Percentiles rank a stretch among this genome's conserved stretches.
phyloP scores from a whole-genome alignment of 306 rosid species.

The Dalbergia oliveri region DNA sequence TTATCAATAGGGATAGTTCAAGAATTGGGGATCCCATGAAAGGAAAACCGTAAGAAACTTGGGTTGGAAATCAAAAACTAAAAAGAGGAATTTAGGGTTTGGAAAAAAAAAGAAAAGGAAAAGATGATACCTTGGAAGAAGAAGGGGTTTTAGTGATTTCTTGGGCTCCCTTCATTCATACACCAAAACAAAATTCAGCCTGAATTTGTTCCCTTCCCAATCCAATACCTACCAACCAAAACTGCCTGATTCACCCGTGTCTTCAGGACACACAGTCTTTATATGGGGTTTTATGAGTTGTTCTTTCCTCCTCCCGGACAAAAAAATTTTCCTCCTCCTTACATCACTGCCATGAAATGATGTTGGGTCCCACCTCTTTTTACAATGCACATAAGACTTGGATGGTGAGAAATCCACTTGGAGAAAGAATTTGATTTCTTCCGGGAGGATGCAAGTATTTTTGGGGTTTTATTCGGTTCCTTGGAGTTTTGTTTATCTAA shows the following conservation, averaged over 20 bases:
- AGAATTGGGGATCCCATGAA: background rate
- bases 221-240: background rate
- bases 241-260: background rate
- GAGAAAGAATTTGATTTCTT: too few relatives aligned
- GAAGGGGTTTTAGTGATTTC: constrained; percentile 42
- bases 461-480: too few relatives aligned
- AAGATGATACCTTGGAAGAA: constrained; percentile 28
- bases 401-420: too few relatives aligned
- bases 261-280: background rate
- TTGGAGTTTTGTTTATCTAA: too few relatives aligned
- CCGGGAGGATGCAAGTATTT: too few relatives aligned
- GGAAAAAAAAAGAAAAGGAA: background rate
- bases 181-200: background rate
- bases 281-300: too few relatives aligned
- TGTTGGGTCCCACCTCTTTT: too few relatives aligned
- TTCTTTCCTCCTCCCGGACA: too few relatives aligned
- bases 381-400: too few relatives aligned
- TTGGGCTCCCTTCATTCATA: constrained; percentile 29
- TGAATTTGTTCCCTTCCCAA: background rate
- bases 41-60: constrained; percentile 35
- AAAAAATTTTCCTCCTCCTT: too few relatives aligned
- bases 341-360: too few relatives aligned
- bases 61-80: background rate
- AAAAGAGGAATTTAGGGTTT: background rate
- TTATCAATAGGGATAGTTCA: background rate